These are phyloP conservation scores for Mycena olivaceomarginata DNA, from an alignment of 768 basidiomycete genomes.

Conservation along the genomic window DNA sequence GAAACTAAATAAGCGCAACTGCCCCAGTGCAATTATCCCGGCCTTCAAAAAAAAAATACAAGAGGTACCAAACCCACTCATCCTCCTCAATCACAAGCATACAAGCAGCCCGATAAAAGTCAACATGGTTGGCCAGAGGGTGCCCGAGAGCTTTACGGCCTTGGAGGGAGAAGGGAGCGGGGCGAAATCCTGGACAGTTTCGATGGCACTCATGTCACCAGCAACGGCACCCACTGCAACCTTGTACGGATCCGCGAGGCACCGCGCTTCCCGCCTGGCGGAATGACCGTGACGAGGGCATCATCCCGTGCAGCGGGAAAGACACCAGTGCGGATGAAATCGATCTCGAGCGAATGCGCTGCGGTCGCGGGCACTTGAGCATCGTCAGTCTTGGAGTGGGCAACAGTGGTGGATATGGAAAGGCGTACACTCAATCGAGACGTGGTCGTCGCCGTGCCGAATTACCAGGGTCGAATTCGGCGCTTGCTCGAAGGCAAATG, in stretches of 20 bases:
- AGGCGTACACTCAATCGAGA: constrained; percentile 34
- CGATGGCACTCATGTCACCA: constrained; percentile 31
- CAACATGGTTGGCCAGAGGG: not conserved
- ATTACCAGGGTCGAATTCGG: constrained; percentile 39
- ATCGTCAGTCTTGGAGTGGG: not conserved
- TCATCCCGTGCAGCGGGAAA: constrained; percentile 24
- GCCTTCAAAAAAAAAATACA: not conserved
- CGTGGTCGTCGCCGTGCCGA: constrained; percentile 44
- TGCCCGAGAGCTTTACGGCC: not conserved
- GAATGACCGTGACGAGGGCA: constrained; percentile 33
- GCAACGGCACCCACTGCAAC: constrained; percentile 30
- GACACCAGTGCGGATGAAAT: constrained; percentile 35
- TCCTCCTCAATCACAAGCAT: not conserved
- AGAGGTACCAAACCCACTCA: not conserved
- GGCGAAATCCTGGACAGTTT: constrained; percentile 1
- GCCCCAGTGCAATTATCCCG: not conserved
- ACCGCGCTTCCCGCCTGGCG: constrained; percentile 31
- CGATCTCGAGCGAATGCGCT: not conserved
- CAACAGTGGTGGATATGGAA: too few species aligned
- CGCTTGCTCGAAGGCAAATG: constrained; percentile 35
- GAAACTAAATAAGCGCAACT: too few species aligned
- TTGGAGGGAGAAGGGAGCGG: not conserved
- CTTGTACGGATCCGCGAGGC: constrained; percentile 27
- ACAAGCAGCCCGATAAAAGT: not conserved
- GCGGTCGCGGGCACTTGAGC: not conserved